Percentiles rank a stretch among this genome's conserved stretches.
These are phyloP conservation scores for Ceratocystis albifundus DNA, from an alignment of 2,329 filamentous ascomycete genomes.

Conservation along the genomic window DNA sequence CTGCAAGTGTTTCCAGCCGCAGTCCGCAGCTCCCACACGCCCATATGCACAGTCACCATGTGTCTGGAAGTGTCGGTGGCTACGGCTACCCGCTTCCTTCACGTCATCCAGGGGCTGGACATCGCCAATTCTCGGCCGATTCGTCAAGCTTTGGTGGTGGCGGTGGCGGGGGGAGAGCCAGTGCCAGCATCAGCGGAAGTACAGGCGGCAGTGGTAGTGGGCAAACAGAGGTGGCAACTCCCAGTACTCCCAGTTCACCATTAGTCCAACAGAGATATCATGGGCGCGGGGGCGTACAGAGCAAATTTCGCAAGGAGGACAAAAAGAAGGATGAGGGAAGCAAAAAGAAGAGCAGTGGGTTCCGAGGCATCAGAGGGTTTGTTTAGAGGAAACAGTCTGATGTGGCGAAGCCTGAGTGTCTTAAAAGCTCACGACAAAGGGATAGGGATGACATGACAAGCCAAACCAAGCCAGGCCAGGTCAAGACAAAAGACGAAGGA, in stretches of 20 bases:
- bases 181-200: constrained; percentile 28
- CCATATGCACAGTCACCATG: neutral
- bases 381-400: constrained; percentile 9
- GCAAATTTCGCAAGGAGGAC: constrained; percentile 34
- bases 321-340: constrained; percentile 34
- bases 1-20: constrained; percentile 26
- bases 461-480: no score
- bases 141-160: neutral
- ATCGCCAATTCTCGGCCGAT: neutral
- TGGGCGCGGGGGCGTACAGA: constrained; percentile 16
- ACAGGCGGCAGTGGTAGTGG: constrained; percentile 40
- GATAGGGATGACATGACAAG: neutral
- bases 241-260: neutral
- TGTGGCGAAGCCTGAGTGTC: neutral
- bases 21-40: constrained; percentile 5
- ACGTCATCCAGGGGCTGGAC: constrained; percentile 19
- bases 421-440: neutral
- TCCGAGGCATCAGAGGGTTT: constrained; percentile 31
- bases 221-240: constrained; percentile 21
- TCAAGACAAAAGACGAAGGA: neutral
- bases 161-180: neutral
- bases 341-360: constrained; percentile 32
- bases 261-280: constrained; percentile 25
- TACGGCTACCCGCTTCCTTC: neutral
- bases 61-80: neutral